Base-by-base conservation (phyloP, 305 asterid genomes). In the Fraxinus baroniana region DNA sequence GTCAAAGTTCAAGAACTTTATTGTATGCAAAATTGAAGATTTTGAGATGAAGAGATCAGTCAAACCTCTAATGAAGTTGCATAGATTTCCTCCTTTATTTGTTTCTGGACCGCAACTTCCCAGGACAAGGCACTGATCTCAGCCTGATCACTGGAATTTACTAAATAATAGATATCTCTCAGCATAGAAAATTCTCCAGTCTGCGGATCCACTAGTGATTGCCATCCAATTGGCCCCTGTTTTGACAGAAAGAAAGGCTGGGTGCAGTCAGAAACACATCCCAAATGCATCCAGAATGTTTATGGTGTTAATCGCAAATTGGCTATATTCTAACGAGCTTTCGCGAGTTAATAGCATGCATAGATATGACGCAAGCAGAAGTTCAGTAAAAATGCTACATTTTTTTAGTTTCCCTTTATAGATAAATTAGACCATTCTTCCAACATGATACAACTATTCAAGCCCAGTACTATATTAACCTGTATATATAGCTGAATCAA, bases 221-320 rank as follows among this genome's bases (percentile, higher is more conserved):
- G 98, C 97, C 99, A 97, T 75, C 95, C 94, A 84, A 94, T 91
- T 81, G 98, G 98, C 7, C 98, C 98, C 99, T 96, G 89, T 87
- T 80, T 79, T 74, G 83, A 87, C 82, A 83, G 77, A 77, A 85
- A 85, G 46, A 77, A 85, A 85, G 46, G 79, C n/a, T 73, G 68
- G 81, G 84, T 78, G 70, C 81, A 28, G 79, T 44, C 83, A 79
- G 77, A 79, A 33, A 26, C 55, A 46, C 70, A 68, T 13, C 68
- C 32, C 20, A 77, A 73, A 46, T 66, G 78, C 49, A 44, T 80
- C 64, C 24, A 78, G 81, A 80, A 55, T 46, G 80, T 73, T 49
- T 70, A 55, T 26, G 60, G 32, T 39, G 30, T 46, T 76, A 49
- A 12, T 77, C 17, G 70, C 52, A 72, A 72, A 85, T 10, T 71